Conservation (phyloP, 2,329 filamentous ascomycete genomes). For the Aspergillus bombycis region DNA sequence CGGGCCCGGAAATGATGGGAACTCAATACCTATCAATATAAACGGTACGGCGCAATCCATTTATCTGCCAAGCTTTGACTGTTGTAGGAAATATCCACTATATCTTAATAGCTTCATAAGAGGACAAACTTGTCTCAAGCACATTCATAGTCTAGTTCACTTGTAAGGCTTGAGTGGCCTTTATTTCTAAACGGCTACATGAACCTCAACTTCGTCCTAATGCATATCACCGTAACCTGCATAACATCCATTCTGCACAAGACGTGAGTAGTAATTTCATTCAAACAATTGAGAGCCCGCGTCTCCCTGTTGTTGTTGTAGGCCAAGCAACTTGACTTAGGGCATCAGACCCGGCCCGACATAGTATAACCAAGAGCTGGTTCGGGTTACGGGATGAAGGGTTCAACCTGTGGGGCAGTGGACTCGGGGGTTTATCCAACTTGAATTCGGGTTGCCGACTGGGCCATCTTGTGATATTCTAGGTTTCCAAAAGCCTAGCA, state of each 20-base stretch:
- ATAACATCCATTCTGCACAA: background rate
- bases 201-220: background rate
- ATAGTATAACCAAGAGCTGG: background rate
- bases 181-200: background rate
- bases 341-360: background rate
- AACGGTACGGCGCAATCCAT: background rate
- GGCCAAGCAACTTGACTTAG: background rate
- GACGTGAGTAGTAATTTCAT: background rate
- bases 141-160: background rate
- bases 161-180: background rate
- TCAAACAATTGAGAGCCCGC: background rate
- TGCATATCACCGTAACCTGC: background rate
- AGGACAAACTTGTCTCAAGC: background rate
- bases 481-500: background rate
- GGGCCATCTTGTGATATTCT: background rate
- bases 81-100: background rate
- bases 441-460: background rate
- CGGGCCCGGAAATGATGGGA: background rate
- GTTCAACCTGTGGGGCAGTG: background rate
- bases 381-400: background rate
- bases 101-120: background rate
- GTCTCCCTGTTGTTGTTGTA: background rate
- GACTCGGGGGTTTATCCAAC: background rate
- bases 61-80: background rate
- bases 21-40: background rate